phyloP scores from a whole-genome alignment of 225 moss, liverwort and hornwort genomes.

The Bryoerythrophyllum caledonicum region DNA sequence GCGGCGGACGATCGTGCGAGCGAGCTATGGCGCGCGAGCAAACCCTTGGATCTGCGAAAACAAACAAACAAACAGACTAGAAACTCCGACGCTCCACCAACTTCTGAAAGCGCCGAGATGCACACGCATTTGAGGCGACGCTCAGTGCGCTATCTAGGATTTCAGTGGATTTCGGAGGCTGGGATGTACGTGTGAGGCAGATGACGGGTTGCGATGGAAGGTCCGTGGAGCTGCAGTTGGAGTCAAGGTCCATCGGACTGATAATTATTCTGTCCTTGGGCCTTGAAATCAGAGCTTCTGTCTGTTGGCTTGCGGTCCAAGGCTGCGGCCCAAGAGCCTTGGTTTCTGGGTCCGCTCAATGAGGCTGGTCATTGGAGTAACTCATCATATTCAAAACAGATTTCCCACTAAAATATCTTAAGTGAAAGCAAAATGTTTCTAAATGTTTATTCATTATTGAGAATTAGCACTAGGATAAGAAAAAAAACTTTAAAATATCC shows the following conservation, averaged over 20 bases:
- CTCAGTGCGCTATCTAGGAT: not conserved
- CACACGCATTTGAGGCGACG: not conserved
- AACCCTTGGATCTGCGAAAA: not conserved
- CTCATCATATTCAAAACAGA: too few species aligned
- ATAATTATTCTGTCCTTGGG: slow-evolving; percentile 33
- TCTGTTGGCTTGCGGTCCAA: too few species aligned
- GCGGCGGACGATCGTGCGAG: not conserved
- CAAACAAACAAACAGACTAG: not conserved
- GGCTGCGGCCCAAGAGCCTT: too few species aligned
- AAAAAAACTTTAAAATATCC: too few species aligned
- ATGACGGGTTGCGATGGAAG: not conserved
- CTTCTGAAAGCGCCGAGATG: not conserved
- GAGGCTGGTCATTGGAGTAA: too few species aligned
- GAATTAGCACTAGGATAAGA: too few species aligned
- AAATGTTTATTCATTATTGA: too few species aligned
- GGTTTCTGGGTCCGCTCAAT: too few species aligned
- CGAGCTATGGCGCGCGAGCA: not conserved
- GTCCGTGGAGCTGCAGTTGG: not conserved
- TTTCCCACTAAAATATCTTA: too few species aligned
- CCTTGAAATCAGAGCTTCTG: not conserved
- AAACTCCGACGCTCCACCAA: not conserved
- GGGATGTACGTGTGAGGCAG: not conserved
- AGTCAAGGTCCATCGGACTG: slow-evolving; percentile 15
- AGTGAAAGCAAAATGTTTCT: too few species aligned
- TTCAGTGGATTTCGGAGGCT: not conserved